Evolutionary conservation across 331 rosid genomes (phyloP).

Genomic region (Saraca asoca): DNA sequence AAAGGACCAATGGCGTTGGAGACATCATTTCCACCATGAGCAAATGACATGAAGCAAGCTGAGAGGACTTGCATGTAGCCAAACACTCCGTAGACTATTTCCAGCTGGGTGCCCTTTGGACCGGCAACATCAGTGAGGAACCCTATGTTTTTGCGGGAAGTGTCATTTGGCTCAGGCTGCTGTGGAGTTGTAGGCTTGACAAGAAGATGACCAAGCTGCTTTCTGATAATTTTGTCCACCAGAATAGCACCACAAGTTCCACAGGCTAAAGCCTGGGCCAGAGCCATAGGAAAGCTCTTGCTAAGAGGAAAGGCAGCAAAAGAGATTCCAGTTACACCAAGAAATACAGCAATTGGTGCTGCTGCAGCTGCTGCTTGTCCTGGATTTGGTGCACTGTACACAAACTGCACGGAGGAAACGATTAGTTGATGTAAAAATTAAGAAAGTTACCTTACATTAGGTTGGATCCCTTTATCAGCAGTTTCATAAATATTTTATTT

Average conservation of each 20-base stretch:
- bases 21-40: slow-evolving; percentile 96
- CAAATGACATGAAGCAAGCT: slow-evolving; percentile 98
- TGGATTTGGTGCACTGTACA: slow-evolving; percentile 92
- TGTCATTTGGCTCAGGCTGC: slow-evolving; percentile 42
- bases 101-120: slow-evolving; percentile 83
- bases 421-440: neutral
- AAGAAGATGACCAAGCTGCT: slow-evolving; percentile 91
- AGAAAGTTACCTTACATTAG: slow-evolving; percentile 2
- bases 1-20: slow-evolving; percentile 95
- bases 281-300: slow-evolving; percentile 54
- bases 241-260: slow-evolving; percentile 76
- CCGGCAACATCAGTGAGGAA: slow-evolving; percentile 86
- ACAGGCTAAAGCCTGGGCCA: slow-evolving; percentile 65
- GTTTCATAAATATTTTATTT: no score
- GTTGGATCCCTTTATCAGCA: neutral
- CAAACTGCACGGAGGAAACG: slow-evolving; percentile 55
- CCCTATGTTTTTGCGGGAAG: slow-evolving; percentile 52
- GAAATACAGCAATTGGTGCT: slow-evolving; percentile 84
- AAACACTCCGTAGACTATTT: slow-evolving; percentile 91
- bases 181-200: slow-evolving; percentile 43
- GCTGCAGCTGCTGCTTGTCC: slow-evolving; percentile 98
- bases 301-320: slow-evolving; percentile 78
- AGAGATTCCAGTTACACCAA: slow-evolving; percentile 77
- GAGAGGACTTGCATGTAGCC: slow-evolving; percentile 95
- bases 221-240: slow-evolving; percentile 63